Base-by-base conservation (phyloP, 2,329 filamentous ascomycete species). In the Apiospora kogelbergensis region DNA sequence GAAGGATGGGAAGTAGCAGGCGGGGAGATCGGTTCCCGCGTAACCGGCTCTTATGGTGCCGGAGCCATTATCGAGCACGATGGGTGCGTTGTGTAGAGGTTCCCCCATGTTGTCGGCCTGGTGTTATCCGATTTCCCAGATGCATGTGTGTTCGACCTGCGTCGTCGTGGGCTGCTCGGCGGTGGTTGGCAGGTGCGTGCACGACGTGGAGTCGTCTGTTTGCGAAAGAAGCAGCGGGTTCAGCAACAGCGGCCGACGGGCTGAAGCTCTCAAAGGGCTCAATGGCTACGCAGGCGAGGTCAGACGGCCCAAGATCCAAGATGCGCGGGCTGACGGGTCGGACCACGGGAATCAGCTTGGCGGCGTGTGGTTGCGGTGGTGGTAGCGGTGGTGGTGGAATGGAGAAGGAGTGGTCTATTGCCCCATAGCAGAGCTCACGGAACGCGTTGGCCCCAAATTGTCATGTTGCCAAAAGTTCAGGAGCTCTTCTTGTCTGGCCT, bases 61-160 rank as follows among this genome's bases (percentile, higher is more conserved):
- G 74, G 95, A 98, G 77, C 96, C 96, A 84, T 99, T 99, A 88
- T 99, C 96, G 78, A 99, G 93, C 79, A 99, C 96, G 81, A 99
- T 97, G 70, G 96, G 95, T 74, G 94, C 95, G 86, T 99, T 99
- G 86, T 98, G 96, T 68, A 98, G 90, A 69, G 84, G 84, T 73
- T 89, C 87, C 71, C 86, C 81, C 87, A 89, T 89, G 24, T 70
- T 75, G 69, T 26, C 65, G 64, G 53, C 63, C 22, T 63, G 65
- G 53, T 60, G 22, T 37, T 60, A 60, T 60, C 7, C 53, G 37
- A 60, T 37, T 60, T 3, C 30, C 26, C 53, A 60, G 26, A 60
- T 60, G 30, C 53, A 60, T 60, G 53, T 60, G 53, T 5, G 20
- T 22, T 60, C 13, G 53, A 37, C 53, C 53, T 33, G 11, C 11